A percentile compares a stretch with the other conserved stretches of the same genome.
Conservation (phyloP, 192 early-diverging fungal species). For the Coemansia sp. region DNA sequence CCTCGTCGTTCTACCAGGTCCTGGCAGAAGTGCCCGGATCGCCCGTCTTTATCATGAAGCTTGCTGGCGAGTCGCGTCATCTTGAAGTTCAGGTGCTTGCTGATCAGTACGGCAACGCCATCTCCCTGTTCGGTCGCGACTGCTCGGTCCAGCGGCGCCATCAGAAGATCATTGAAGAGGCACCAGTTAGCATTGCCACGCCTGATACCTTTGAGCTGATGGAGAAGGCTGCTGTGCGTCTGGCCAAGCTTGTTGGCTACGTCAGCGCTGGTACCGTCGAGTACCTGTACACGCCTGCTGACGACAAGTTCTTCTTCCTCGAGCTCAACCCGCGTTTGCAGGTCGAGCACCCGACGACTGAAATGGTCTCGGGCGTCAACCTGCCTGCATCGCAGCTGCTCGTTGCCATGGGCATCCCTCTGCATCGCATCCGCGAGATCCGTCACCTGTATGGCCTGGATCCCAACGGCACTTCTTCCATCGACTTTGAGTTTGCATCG, state of each 20-base stretch:
- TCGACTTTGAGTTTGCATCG: constrained; percentile 89
- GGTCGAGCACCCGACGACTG: constrained; percentile 98
- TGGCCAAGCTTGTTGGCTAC: constrained; percentile 93
- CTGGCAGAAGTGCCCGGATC: constrained; percentile 94
- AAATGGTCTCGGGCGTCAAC: constrained; percentile 98
- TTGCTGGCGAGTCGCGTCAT: constrained; percentile 92
- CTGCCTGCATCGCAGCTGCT: constrained; percentile 97
- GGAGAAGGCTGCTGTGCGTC: constrained; percentile 95
- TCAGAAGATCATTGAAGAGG: constrained; percentile 99
- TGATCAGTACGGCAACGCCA: constrained; percentile 96
- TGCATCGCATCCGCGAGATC: constrained; percentile 93
- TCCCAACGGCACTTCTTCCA: constrained; percentile 79
- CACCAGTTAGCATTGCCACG: constrained; percentile 85
- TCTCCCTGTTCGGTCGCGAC: constrained; percentile 97
- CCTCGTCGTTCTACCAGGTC: constrained; percentile 79
- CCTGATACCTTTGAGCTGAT: constrained; percentile 77
- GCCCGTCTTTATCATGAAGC: constrained; percentile 98
- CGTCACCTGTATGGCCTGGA: constrained; percentile 91
- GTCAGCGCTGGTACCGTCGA: constrained; percentile 96
- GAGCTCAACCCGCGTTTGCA: constrained; percentile 98
- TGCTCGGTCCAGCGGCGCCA: constrained; percentile 98
- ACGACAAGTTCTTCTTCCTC: constrained; percentile 89
- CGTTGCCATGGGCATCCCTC: constrained; percentile 98
- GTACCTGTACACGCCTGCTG: constrained; percentile 88
- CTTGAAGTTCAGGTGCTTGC: constrained; percentile 96